These are phyloP conservation scores for Aspergillus pseudoviridinutans DNA, from an alignment of 2,329 filamentous ascomycete species.

Conservation along the genomic window DNA sequence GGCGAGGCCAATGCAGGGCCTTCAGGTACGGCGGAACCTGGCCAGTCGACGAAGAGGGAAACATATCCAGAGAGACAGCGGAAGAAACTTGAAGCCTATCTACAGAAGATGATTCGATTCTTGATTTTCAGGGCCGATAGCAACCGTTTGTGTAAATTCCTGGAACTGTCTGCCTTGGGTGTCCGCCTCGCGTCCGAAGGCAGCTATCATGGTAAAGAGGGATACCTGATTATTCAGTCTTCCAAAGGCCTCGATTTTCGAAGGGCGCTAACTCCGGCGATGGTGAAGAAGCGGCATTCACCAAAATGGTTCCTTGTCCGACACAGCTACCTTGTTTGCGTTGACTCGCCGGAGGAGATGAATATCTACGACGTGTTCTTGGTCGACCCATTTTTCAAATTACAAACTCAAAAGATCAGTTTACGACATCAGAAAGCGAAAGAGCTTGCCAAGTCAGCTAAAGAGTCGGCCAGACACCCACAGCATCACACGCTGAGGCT, in stretches of 20 bases:
- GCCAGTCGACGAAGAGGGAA: slow-evolving; percentile 44
- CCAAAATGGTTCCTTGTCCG: slow-evolving; percentile 98
- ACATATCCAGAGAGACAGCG: slow-evolving; percentile 77
- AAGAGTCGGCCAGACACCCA: slow-evolving; percentile 56
- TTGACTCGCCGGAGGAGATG: slow-evolving; percentile 98
- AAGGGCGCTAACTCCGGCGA: slow-evolving; percentile 70
- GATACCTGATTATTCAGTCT: slow-evolving; percentile 86
- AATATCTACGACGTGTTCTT: slow-evolving; percentile 98
- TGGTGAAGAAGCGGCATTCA: slow-evolving; percentile 76
- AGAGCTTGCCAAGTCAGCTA: slow-evolving; percentile 62
- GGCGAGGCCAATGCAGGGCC: slow-evolving; percentile 35
- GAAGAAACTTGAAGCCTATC: slow-evolving; percentile 79
- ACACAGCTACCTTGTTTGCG: slow-evolving; percentile 94
- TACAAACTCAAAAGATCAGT: slow-evolving; percentile 67
- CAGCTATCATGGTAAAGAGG: slow-evolving; percentile 97
- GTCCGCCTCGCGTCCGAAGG: slow-evolving; percentile 91
- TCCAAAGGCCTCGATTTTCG: slow-evolving; percentile 84
- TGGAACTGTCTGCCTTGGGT: slow-evolving; percentile 89
- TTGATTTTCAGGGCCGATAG: slow-evolving; percentile 96
- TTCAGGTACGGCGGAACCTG: slow-evolving; percentile 29
- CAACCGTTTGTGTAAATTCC: slow-evolving; percentile 90
- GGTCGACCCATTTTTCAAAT: slow-evolving; percentile 82
- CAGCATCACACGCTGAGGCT: slow-evolving; percentile 84
- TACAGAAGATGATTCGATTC: slow-evolving; percentile 92
- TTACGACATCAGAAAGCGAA: slow-evolving; percentile 48